Conservation (phyloP, 2,329 filamentous ascomycete species). For the Pseudopithomyces chartarum region DNA sequence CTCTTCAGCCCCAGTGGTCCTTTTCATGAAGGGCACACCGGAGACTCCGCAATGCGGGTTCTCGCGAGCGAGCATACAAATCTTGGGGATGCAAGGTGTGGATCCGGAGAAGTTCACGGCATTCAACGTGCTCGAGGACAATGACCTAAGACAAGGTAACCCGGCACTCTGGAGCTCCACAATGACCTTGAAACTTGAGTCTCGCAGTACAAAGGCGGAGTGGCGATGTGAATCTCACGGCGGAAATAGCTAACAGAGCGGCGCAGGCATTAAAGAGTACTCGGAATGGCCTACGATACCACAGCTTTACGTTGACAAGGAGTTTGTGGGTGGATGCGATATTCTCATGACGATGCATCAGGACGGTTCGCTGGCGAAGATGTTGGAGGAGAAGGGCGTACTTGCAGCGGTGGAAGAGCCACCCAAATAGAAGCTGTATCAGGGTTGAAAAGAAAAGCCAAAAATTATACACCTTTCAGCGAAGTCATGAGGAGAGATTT, state of each 20-base stretch:
- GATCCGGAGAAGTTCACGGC: conserved; percentile 96
- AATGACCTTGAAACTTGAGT: neutral
- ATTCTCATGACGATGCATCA: conserved; percentile 98
- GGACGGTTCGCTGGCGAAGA: conserved; percentile 87
- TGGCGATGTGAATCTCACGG: neutral
- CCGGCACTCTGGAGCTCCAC: neutral
- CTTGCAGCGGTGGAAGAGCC: conserved; percentile 60
- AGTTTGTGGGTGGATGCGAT: conserved; percentile 97
- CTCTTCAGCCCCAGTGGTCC: conserved; percentile 83
- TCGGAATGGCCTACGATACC: conserved; percentile 99
- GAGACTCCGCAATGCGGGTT: conserved; percentile 97
- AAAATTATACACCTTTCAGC: neutral
- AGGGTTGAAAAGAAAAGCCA: neutral
- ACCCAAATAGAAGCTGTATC: conserved; percentile 17
- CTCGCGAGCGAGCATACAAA: conserved; percentile 92
- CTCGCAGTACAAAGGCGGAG: neutral
- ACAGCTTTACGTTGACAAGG: conserved; percentile 92
- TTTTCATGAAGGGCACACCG: conserved; percentile 99
- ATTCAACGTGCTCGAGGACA: conserved; percentile 94
- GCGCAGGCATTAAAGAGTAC: conserved; percentile 93
- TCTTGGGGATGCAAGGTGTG: conserved; percentile 91
- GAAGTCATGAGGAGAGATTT: neutral
- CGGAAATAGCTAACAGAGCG: conserved; percentile 1
- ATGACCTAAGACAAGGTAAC: conserved; percentile 78
- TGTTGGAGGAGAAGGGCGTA: conserved; percentile 92